Base-by-base conservation (phyloP, 148 eudicot species). In the Selenicereus undatus region DNA sequence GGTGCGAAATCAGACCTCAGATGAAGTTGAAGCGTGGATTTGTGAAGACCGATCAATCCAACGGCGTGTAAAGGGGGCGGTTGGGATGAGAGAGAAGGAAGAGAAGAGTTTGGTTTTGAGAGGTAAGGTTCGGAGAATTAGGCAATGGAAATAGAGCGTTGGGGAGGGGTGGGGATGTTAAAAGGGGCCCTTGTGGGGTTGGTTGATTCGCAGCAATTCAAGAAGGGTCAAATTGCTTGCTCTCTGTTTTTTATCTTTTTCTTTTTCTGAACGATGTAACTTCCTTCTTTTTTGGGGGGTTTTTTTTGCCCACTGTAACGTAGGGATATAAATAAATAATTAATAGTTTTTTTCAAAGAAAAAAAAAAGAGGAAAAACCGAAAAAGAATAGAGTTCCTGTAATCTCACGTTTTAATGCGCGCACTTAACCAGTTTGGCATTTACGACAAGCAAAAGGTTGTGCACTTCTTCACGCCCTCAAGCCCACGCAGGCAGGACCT, bases 81-180 rank as follows among this genome's bases (percentile, higher is more conserved):
- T 76, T 71, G 76, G 58, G 65, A 71, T 51, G 26, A 22, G 76
- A 79, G 69, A 79, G 68, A 66, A 58, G 43, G 2, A 32, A 79
- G 71, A 68, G 70, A 75, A 75, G 48, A 79, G 65, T 58, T 74
- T 74, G 76, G 35, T 48, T 75, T 75, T 45, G 21, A 9, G 64
- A 71, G 77, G 78, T 74, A 74, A 74, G 73, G 83, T 81, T 74
- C 42, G 26, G 21, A 80, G 77, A 80, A 80, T 80, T 77, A 80
- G 82, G 77, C 71, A 77, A 73, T 60, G 82, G n/a, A 80, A 80
- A 42, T 73, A 73, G 73, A 73, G 77, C 30, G 66, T 20, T 43
- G 22, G 8, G 20, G 18, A 27, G 29, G 24, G 21, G 69, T 1
- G 24, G 64, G 26, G 32, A 54, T 0, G 8, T 0, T 30, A 21